These are phyloP conservation scores for Entomortierella beljakovae DNA, from an alignment of 192 early-diverging fungal genomes.

Conservation along the genomic window DNA sequence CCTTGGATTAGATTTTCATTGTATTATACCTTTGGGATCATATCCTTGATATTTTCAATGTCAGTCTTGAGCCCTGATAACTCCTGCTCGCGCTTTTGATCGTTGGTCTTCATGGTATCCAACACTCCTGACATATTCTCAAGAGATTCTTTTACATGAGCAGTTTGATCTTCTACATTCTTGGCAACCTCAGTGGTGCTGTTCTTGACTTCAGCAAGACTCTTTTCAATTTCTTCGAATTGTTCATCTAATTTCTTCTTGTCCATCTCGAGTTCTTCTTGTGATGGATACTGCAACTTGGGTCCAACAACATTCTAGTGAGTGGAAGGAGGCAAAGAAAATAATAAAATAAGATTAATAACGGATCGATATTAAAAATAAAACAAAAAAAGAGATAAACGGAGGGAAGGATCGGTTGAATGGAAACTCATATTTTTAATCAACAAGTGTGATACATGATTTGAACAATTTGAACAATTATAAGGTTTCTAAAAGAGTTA, in stretches of 20 bases:
- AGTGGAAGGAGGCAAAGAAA: conserved; percentile 15
- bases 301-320: conserved; percentile 67
- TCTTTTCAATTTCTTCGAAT: conserved; percentile 64
- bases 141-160: conserved; percentile 79
- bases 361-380: no score
- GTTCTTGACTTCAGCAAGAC: conserved; percentile 48
- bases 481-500: no score
- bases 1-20: background rate
- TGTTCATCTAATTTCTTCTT: conserved; percentile 76
- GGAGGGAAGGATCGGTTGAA: no score
- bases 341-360: conserved; percentile 8
- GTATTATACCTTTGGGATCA: conserved; percentile 77
- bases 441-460: no score
- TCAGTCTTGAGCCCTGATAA: conserved; percentile 80
- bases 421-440: no score
- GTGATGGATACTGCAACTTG: conserved; percentile 68
- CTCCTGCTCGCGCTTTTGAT: conserved; percentile 74
- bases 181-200: conserved; percentile 54
- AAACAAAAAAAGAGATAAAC: background rate
- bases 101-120: conserved; percentile 70
- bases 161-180: conserved; percentile 76
- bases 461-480: no score
- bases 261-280: conserved; percentile 78
- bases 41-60: conserved; percentile 74
- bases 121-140: conserved; percentile 70